phyloP scores from a whole-genome alignment of 106 monocot genomes.

The Vanilla planifolia region DNA sequence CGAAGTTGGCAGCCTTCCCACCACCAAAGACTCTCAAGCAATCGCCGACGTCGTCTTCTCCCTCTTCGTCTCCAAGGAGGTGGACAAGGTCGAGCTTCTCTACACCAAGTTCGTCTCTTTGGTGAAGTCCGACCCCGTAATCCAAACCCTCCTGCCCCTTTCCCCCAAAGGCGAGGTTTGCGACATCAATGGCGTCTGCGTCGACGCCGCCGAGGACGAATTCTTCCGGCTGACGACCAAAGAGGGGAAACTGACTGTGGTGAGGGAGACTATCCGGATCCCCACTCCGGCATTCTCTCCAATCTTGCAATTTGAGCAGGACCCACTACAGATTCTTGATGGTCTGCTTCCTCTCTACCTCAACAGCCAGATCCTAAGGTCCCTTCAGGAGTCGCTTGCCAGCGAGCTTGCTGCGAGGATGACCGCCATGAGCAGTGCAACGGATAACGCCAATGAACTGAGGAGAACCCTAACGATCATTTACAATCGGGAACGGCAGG shows the following conservation, averaged over 20 bases:
- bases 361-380: conserved; percentile 87
- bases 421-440: conserved; percentile 91
- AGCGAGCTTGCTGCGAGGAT: conserved; percentile 91
- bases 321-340: conserved; percentile 90
- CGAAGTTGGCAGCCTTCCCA: conserved; percentile 58
- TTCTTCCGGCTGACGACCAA: conserved; percentile 88
- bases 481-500: conserved; percentile 82
- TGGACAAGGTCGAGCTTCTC: conserved; percentile 92
- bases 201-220: conserved; percentile 95
- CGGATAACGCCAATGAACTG: conserved; percentile 77
- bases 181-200: conserved; percentile 85
- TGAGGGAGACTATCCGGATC: conserved; percentile 58
- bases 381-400: conserved; percentile 90
- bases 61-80: conserved; percentile 81
- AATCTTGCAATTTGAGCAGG: conserved; percentile 93
- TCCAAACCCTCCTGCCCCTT: conserved; percentile 93
- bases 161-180: conserved; percentile 94
- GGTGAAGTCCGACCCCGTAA: conserved; percentile 82
- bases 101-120: conserved; percentile 94
- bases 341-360: conserved; percentile 85
- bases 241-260: conserved; percentile 83
- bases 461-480: conserved; percentile 36
- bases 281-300: conserved; percentile 65
- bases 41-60: conserved; percentile 94
- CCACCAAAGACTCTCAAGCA: conserved; percentile 81